Percentiles rank a stretch among this genome's conserved stretches.
phyloP scores from a whole-genome alignment of 169 alveolate species.

The Plasmodium inui region DNA sequence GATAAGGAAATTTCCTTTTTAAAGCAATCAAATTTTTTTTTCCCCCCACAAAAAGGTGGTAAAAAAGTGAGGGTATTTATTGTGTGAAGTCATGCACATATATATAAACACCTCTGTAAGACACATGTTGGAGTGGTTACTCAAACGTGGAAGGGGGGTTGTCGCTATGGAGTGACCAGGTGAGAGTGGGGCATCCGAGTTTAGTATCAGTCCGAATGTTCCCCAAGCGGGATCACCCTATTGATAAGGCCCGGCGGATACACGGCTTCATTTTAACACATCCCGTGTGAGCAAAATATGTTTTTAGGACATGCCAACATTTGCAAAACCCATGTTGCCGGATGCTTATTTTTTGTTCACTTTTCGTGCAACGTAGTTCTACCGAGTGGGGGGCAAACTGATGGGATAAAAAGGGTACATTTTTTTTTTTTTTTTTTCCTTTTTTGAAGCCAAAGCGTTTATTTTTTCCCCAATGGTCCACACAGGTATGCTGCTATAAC shows the following conservation, averaged over 20 bases:
- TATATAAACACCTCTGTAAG: background rate
- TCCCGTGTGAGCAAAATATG: background rate
- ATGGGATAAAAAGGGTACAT: background rate
- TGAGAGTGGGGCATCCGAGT: background rate
- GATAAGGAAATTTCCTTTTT: background rate
- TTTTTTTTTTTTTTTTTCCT: background rate
- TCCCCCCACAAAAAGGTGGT: background rate
- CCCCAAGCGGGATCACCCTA: background rate
- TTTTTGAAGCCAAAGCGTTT: background rate
- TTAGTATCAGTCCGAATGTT: background rate
- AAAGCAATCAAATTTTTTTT: background rate
- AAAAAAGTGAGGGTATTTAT: background rate
- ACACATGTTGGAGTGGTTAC: background rate
- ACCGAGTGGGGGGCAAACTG: background rate
- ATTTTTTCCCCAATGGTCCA: background rate
- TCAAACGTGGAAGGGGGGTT: background rate
- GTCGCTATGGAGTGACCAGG: background rate
- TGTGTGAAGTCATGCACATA: background rate
- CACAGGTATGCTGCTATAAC: background rate
- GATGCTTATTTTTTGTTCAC: background rate
- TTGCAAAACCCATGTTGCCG: too few species aligned
- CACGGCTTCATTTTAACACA: background rate
- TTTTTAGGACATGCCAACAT: background rate
- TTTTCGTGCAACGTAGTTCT: background rate
- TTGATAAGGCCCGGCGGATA: background rate